phyloP scores from a whole-genome alignment of 768 basidiomycete genomes.

The Xerocomellus intermedius region DNA sequence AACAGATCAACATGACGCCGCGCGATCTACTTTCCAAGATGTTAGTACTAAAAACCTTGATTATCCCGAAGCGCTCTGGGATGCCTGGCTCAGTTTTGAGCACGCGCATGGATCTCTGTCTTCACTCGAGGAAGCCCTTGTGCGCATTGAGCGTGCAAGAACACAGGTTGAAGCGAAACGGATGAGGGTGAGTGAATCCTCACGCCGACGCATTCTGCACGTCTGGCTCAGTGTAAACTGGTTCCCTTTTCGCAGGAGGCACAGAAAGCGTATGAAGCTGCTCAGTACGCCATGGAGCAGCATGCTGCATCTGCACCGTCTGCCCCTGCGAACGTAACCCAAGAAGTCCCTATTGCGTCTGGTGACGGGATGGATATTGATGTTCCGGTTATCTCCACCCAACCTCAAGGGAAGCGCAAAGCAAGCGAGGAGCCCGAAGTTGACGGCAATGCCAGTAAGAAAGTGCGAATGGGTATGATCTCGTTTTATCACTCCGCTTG shows the following conservation, averaged over 20 bases:
- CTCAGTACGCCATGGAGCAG: conserved; percentile 43
- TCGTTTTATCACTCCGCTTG: not conserved
- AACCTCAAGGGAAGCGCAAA: conserved; percentile 57
- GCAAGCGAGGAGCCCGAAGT: conserved; percentile 48
- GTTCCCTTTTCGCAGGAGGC: conserved; percentile 48
- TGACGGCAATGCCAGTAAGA: conserved; percentile 56
- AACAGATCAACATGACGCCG: conserved; percentile 52
- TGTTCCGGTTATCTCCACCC: conserved; percentile 29
- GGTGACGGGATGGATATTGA: conserved; percentile 44
- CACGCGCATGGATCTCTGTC: conserved; percentile 73
- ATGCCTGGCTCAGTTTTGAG: conserved; percentile 88
- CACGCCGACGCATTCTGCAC: not conserved
- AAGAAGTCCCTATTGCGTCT: not conserved
- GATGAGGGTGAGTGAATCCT: conserved; percentile 49
- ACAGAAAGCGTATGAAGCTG: conserved; percentile 54
- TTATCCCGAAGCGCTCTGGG: conserved; percentile 95
- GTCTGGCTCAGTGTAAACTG: not conserved
- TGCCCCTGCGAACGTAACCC: conserved; percentile 5
- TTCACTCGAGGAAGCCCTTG: conserved; percentile 60
- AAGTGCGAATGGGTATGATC: conserved; percentile 56
- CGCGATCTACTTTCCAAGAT: conserved; percentile 65
- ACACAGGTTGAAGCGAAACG: conserved; percentile 60
- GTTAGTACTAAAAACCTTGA: conserved; percentile 75
- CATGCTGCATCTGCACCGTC: conserved; percentile 35
- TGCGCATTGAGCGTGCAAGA: conserved; percentile 64